Conservation (phyloP, 495 filamentous ascomycete species). For the Parathielavia hyrcaniae region DNA sequence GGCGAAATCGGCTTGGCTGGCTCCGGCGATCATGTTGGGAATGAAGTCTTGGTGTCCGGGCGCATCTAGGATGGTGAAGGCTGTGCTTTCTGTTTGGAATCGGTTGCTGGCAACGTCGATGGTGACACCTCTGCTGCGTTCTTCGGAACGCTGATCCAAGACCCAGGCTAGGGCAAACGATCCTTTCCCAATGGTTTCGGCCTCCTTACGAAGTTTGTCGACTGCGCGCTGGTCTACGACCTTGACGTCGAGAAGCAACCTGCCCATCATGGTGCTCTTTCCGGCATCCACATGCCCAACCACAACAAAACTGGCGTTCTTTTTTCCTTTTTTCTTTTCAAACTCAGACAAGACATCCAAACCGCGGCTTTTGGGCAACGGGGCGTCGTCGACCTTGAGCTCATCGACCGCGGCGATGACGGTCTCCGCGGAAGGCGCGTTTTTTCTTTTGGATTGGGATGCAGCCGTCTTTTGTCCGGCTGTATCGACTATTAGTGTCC, state of each 20-base stretch:
- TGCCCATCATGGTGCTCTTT: constrained; percentile 96
- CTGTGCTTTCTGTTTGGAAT: constrained; percentile 79
- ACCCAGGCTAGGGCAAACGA: constrained; percentile 98
- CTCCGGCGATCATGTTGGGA: constrained; percentile 97
- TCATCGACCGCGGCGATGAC: constrained; percentile 48
- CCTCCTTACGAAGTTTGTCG: constrained; percentile 80
- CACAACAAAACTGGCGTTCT: constrained; percentile 87
- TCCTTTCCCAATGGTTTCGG: constrained; percentile 84
- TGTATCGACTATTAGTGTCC: constrained; percentile 40
- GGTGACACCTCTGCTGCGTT: constrained; percentile 84
- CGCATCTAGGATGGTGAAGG: constrained; percentile 91
- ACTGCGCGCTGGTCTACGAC: constrained; percentile 82
- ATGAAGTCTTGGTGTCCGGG: constrained; percentile 95
- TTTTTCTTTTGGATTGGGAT: constrained; percentile 34
- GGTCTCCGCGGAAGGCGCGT: constrained; percentile 23
- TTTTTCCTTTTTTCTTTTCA: constrained; percentile 67
- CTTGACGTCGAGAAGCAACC: constrained; percentile 81
- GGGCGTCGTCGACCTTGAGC: constrained; percentile 61
- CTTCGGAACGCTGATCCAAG: constrained; percentile 81
- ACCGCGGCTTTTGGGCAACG: constrained; percentile 75
- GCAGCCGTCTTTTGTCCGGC: constrained; percentile 42
- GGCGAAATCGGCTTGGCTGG: constrained; percentile 92
- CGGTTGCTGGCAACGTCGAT: constrained; percentile 93
- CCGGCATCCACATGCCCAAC: constrained; percentile 97
- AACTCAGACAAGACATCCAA: constrained; percentile 80